Percentiles rank a stretch among this genome's conserved stretches.
Conservation (phyloP, 2,329 filamentous ascomycete species). For the Colletotrichum echinochloae region DNA sequence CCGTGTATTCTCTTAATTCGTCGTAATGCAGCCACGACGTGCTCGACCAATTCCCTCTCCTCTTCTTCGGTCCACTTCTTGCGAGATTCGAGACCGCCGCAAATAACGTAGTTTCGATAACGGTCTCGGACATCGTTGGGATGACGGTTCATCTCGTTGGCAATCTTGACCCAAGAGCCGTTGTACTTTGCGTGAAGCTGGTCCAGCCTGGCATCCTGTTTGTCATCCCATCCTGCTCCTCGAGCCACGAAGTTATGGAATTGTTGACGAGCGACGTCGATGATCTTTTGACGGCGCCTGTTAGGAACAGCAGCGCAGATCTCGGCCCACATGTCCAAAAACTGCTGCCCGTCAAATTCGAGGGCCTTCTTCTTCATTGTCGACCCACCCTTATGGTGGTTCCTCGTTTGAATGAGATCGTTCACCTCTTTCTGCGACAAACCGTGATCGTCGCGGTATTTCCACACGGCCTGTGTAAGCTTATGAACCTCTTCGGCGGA, state of each 20-base stretch:
- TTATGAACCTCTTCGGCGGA: constrained; percentile 54
- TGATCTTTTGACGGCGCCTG: constrained; percentile 65
- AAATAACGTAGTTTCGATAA: constrained; percentile 75
- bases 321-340: constrained; percentile 62
- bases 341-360: constrained; percentile 48
- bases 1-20: constrained; percentile 57
- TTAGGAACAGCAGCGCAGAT: constrained; percentile 63
- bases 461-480: constrained; percentile 57
- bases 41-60: constrained; percentile 63
- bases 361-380: constrained; percentile 49
- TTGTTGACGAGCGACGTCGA: constrained; percentile 68
- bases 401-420: constrained; percentile 52
- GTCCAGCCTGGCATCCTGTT: constrained; percentile 68
- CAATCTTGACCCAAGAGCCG: constrained; percentile 72
- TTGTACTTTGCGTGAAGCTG: constrained; percentile 60
- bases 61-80: constrained; percentile 72
- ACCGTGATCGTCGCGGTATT: constrained; percentile 57
- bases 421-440: constrained; percentile 62
- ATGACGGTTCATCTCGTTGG: constrained; percentile 71
- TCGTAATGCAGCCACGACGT: constrained; percentile 65
- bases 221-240: constrained; percentile 67
- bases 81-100: constrained; percentile 61
- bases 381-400: constrained; percentile 42
- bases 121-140: constrained; percentile 76
- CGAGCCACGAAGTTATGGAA: constrained; percentile 74